Conservation (phyloP, 345 rosid genomes). For the Limnanthes douglasii region DNA sequence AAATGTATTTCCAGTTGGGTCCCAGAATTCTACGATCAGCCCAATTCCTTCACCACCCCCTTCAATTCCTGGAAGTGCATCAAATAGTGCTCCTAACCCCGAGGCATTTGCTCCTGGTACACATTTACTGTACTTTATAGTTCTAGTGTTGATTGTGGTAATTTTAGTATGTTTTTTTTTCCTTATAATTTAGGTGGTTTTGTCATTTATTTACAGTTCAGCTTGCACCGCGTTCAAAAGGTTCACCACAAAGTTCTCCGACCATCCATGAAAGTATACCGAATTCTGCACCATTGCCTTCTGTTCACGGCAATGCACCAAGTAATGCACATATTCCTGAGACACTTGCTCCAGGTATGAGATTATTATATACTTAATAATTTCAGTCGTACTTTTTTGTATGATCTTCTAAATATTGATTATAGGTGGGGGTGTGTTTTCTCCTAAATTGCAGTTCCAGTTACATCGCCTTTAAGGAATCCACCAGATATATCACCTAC, state of each 20-base stretch:
- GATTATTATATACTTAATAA: not conserved
- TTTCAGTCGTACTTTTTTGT: not conserved
- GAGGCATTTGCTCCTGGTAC: too few relatives aligned
- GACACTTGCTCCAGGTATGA: constrained; percentile 10
- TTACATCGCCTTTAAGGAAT: constrained; percentile 9
- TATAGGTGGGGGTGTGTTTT: not conserved
- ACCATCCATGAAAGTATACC: constrained; percentile 9
- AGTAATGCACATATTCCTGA: constrained; percentile 12
- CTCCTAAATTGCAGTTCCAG: constrained; percentile 12
- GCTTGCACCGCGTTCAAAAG: constrained; percentile 8
- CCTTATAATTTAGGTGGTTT: too few relatives aligned
- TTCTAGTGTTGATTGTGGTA: not conserved
- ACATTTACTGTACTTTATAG: too few relatives aligned
- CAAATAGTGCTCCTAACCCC: too few relatives aligned
- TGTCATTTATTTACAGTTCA: too few relatives aligned
- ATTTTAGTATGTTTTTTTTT: not conserved
- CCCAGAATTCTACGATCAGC: too few relatives aligned
- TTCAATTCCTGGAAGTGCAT: too few relatives aligned
- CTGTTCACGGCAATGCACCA: constrained; percentile 11
- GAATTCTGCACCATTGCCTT: constrained; percentile 9
- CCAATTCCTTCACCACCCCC: too few relatives aligned
- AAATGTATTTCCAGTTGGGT: too few relatives aligned
- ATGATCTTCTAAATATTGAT: not conserved
- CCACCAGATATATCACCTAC: constrained; percentile 16
- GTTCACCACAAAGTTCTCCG: constrained; percentile 8